Percentiles rank a stretch among this genome's conserved stretches.
phyloP scores from a whole-genome alignment of 352 stramenopile genomes.

The Globisporangium cederbergense region DNA sequence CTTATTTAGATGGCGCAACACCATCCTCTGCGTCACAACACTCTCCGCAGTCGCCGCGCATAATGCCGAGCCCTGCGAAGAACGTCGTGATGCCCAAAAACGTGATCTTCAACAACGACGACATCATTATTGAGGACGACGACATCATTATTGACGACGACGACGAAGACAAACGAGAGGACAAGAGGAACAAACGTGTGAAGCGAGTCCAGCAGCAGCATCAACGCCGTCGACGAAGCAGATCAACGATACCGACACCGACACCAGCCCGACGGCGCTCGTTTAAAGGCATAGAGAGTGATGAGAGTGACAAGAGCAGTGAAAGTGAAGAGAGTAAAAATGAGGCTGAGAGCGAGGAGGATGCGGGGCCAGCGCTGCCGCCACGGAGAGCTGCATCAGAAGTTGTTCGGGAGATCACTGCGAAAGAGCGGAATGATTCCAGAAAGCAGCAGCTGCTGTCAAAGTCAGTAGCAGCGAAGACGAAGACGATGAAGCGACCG shows the following conservation, averaged over 20 bases:
- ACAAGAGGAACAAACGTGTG: not conserved
- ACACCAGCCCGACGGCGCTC: too few species aligned
- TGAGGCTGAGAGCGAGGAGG: not conserved
- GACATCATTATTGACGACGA: conserved; percentile 7
- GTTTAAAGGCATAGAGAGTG: not conserved
- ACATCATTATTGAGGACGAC: conserved; percentile 17
- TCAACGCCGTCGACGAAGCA: not conserved
- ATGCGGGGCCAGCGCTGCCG: not conserved
- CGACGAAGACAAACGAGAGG: conserved; percentile 7
- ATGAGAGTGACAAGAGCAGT: not conserved
- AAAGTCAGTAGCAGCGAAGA: not conserved
- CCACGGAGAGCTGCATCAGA: not conserved
- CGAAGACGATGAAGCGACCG: not conserved
- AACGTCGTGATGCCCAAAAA: conserved; percentile 11
- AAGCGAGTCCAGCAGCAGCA: not conserved
- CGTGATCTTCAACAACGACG: conserved; percentile 17
- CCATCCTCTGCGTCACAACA: not conserved
- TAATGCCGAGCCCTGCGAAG: not conserved
- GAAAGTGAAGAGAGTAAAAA: conserved; percentile 1
- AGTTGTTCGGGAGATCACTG: not conserved
- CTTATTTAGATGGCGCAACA: not conserved
- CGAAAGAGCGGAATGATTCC: not conserved
- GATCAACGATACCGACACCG: not conserved
- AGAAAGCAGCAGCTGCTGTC: not conserved
- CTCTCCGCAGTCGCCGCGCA: not conserved